phyloP scores from a whole-genome alignment of 2,329 filamentous ascomycete genomes.

The Canariomyces notabilis region DNA sequence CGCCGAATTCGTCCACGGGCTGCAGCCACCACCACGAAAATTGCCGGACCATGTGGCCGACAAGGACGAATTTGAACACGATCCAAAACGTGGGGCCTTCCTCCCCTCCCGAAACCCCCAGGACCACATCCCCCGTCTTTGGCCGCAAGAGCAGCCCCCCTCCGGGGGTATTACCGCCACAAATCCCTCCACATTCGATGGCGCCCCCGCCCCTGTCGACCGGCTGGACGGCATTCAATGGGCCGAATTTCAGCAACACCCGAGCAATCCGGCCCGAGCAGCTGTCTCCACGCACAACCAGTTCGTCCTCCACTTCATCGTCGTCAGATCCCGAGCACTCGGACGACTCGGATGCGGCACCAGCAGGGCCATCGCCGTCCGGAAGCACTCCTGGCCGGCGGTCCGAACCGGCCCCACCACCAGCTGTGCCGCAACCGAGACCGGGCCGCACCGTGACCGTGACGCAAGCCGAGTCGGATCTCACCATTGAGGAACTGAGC shows the following conservation, averaged over 20 bases:
- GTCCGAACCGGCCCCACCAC: conserved; percentile 16
- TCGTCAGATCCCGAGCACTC: conserved; percentile 27
- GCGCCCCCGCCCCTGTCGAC: conserved; percentile 27
- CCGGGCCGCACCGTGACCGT: conserved; percentile 18
- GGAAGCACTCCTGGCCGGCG: conserved; percentile 20
- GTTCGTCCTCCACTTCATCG: conserved; percentile 30
- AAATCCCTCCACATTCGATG: conserved; percentile 21
- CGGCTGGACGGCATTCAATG: conserved; percentile 29
- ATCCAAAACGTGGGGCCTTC: conserved; percentile 34
- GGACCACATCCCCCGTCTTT: conserved; percentile 31
- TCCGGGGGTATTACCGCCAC: conserved; percentile 18
- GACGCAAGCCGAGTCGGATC: conserved; percentile 24
- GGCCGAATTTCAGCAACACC: conserved; percentile 30
- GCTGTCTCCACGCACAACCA: conserved; percentile 36
- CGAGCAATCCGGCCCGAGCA: conserved; percentile 32
- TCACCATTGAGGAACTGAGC: conserved; percentile 42
- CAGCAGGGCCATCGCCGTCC: conserved; percentile 22
- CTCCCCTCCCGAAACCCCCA: conserved; percentile 41
- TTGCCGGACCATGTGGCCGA: conserved; percentile 32
- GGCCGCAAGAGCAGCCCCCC: conserved; percentile 27
- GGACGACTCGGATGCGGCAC: conserved; percentile 4
- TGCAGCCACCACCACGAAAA: conserved; percentile 13
- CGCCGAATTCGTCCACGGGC: conserved; percentile 17
- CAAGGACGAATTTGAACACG: conserved; percentile 33
- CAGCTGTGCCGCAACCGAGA: conserved; percentile 10